phyloP scores from a whole-genome alignment of 2,329 filamentous ascomycete species.

The Pseudogymnoascus sp. region DNA sequence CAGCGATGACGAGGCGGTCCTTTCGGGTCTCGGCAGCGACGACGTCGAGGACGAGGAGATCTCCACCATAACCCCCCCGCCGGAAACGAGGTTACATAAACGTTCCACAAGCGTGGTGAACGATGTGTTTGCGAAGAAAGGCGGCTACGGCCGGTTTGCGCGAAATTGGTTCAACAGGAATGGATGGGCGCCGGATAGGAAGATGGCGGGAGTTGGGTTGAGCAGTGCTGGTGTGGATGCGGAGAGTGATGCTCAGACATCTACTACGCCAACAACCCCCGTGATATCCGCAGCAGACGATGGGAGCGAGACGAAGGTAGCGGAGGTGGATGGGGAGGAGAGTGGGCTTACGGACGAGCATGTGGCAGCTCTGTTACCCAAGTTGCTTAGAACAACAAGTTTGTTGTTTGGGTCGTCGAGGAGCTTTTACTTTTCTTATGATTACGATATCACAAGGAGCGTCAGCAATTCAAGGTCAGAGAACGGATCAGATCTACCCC shows the following conservation, averaged over 20 bases:
- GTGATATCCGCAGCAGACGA: background rate
- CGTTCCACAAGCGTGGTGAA: constrained; percentile 62
- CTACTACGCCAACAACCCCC: background rate
- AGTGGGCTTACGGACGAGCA: background rate
- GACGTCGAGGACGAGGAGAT: constrained; percentile 37
- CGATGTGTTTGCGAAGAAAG: constrained; percentile 77
- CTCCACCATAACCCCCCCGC: constrained; percentile 3
- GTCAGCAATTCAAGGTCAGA: constrained; percentile 36
- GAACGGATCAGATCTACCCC: constrained; percentile 43
- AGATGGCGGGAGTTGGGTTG: background rate
- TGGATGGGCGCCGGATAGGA: constrained; percentile 59
- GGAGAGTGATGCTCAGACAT: background rate
- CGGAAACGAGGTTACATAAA: constrained; percentile 15
- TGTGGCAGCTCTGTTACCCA: constrained; percentile 55
- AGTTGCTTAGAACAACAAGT: constrained; percentile 73
- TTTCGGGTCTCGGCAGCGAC: constrained; percentile 28
- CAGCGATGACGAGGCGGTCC: constrained; percentile 40
- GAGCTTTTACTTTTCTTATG: constrained; percentile 94
- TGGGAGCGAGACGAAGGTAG: background rate
- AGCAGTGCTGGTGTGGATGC: background rate
- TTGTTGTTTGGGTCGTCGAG: constrained; percentile 73
- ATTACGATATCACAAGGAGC: constrained; percentile 78
- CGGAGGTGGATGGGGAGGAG: background rate
- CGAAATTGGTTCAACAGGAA: constrained; percentile 84
- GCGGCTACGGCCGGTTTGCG: constrained; percentile 82